A percentile compares a stretch with the other conserved stretches of the same genome.
phyloP scores from a whole-genome alignment of 2,329 filamentous ascomycete genomes.

The Pleomassaria siparia region DNA sequence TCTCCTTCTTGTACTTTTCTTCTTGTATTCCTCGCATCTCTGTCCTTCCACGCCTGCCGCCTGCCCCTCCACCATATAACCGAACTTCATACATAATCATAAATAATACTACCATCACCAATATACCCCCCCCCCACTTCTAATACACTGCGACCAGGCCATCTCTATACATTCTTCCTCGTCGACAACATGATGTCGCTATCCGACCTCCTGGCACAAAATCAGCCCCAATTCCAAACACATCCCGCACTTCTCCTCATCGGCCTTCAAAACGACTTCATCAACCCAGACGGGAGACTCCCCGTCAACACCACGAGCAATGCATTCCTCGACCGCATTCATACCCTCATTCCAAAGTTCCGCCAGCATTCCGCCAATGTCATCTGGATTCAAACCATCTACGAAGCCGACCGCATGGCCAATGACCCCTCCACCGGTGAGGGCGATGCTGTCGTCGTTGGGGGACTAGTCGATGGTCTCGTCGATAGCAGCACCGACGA shows the following conservation, averaged over 20 bases:
- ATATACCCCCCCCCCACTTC: slow-evolving; percentile 4
- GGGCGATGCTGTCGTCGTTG: slow-evolving; percentile 48
- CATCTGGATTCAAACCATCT: slow-evolving; percentile 82
- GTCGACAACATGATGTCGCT: slow-evolving; percentile 49
- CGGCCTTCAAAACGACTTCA: slow-evolving; percentile 90
- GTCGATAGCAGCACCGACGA: slow-evolving; percentile 38
- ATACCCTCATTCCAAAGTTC: slow-evolving; percentile 69
- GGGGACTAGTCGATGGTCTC: slow-evolving; percentile 36
- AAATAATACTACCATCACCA: background rate
- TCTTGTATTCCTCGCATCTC: background rate
- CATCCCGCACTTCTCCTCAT: slow-evolving; percentile 75
- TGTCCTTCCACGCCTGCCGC: slow-evolving; percentile 5
- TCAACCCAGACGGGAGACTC: slow-evolving; percentile 67
- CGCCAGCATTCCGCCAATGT: slow-evolving; percentile 68
- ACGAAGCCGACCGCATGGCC: slow-evolving; percentile 61
- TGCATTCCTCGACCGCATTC: slow-evolving; percentile 68
- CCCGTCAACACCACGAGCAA: slow-evolving; percentile 64
- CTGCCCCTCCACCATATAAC: slow-evolving; percentile 3
- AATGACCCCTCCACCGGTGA: slow-evolving; percentile 53
- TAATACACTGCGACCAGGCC: slow-evolving; percentile 2
- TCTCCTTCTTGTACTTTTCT: slow-evolving; percentile 16
- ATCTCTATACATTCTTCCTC: background rate
- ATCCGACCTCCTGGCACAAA: slow-evolving; percentile 48
- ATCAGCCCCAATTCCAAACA: slow-evolving; percentile 57
- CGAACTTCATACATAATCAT: too few species aligned